phyloP scores from a whole-genome alignment of 129 eudicot genomes.

The Helianthus tuberosus region DNA sequence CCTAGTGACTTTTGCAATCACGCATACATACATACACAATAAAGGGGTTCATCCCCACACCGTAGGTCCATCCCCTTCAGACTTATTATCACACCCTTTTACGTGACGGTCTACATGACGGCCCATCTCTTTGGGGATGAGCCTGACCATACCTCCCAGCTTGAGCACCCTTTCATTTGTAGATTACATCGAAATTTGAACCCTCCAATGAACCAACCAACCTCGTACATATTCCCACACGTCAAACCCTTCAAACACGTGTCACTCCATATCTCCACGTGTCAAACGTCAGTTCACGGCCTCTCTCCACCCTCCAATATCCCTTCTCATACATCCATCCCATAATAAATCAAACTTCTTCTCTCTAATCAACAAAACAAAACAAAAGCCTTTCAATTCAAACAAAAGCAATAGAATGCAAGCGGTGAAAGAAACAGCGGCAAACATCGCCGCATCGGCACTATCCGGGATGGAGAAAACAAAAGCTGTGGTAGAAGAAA shows the following conservation, averaged over 20 bases:
- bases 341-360: background rate
- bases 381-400: background rate
- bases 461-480: slow-evolving; percentile 67
- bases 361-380: too few relatives aligned
- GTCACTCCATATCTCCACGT: slow-evolving; percentile 10
- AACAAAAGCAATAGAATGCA: slow-evolving; percentile 28
- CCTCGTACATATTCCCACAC: background rate
- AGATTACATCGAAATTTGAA: background rate
- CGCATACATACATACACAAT: too few relatives aligned
- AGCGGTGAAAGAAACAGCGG: slow-evolving; percentile 51
- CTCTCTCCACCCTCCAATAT: slow-evolving; percentile 15
- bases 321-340: background rate
- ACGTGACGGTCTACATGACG: too few relatives aligned
- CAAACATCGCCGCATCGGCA: slow-evolving; percentile 68
- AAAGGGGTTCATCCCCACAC: too few relatives aligned
- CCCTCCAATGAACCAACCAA: background rate
- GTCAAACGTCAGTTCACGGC: slow-evolving; percentile 8
- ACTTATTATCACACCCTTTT: too few relatives aligned
- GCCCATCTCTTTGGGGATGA: too few relatives aligned
- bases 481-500: slow-evolving; percentile 55
- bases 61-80: too few relatives aligned
- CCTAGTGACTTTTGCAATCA: too few relatives aligned
- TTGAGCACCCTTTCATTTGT: too few relatives aligned
- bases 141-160: too few relatives aligned
- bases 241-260: slow-evolving; percentile 9